A percentile compares a stretch with the other conserved stretches of the same genome.
Conservation (phyloP, 306 rosid genomes). For the Vicia faba region DNA sequence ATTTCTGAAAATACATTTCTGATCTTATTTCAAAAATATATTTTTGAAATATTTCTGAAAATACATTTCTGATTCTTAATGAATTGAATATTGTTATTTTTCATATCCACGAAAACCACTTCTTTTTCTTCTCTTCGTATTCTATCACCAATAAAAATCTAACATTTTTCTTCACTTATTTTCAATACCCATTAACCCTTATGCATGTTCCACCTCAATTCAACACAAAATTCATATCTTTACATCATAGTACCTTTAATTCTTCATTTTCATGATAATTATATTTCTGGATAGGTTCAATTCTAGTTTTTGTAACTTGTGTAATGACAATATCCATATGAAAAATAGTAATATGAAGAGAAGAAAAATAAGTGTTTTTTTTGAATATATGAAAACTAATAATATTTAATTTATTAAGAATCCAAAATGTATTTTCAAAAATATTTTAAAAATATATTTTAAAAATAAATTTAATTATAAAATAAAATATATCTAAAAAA, state of each 20-base stretch:
- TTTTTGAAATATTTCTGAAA: too few species aligned
- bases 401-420: too few species aligned
- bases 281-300: constrained; percentile 44
- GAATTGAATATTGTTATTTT: neutral
- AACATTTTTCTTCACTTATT: neutral
- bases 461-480: too few species aligned
- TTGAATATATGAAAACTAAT: too few species aligned
- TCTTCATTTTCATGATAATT: constrained; percentile 29
- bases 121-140: constrained; percentile 22
- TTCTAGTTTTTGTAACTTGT: constrained; percentile 1
- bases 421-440: too few species aligned
- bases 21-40: too few species aligned
- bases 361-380: too few species aligned
- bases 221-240: constrained; percentile 33
- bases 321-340: neutral
- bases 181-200: constrained; percentile 30
- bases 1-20: too few species aligned
- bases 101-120: constrained; percentile 38
- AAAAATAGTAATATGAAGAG: too few species aligned
- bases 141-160: neutral
- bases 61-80: too few species aligned
- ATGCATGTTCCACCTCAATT: constrained; percentile 37
- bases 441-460: too few species aligned
- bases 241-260: constrained; percentile 27
- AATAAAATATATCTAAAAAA: too few species aligned